These are phyloP conservation scores for Scenedesmus sp. DNA, from an alignment of 163 green algal genomes.

Conservation along the genomic window DNA sequence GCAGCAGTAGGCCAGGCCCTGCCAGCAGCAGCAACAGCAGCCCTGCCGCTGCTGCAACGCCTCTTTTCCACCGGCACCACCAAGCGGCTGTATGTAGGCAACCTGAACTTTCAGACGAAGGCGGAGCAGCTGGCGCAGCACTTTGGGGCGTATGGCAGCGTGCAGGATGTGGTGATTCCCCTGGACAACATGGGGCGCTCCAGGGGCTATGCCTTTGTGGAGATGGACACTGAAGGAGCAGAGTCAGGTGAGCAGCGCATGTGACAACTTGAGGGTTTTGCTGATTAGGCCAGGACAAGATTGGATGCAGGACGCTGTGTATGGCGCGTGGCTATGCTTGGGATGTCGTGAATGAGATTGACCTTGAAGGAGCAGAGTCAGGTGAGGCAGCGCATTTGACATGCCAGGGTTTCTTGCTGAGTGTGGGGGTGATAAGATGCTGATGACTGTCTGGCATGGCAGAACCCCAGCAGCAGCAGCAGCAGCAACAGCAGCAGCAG, in stretches of 20 bases:
- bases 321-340: neutral
- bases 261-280: neutral
- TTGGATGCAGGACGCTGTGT: neutral
- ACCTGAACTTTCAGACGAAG: slow-evolving; percentile 32
- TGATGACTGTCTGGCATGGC: no score
- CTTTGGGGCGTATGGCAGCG: slow-evolving; percentile 1
- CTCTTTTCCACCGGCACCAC: neutral
- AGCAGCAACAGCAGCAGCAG: no score
- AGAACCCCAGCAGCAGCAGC: no score
- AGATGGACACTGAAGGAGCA: slow-evolving; percentile 30
- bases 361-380: no score
- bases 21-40: slow-evolving; percentile 26
- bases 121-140: slow-evolving; percentile 18
- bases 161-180: slow-evolving; percentile 36
- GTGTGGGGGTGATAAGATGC: no score
- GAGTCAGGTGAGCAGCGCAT: neutral
- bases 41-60: neutral
- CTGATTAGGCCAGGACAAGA: neutral
- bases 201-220: slow-evolving; percentile 41
- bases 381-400: no score
- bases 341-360: no score
- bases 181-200: slow-evolving; percentile 36
- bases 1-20: neutral
- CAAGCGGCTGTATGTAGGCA: slow-evolving; percentile 44
- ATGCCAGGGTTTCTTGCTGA: no score